A percentile compares a stretch with the other conserved stretches of the same genome.
Conservation (phyloP, 306 rosid genomes). For the Vigna reflexopilosa region DNA sequence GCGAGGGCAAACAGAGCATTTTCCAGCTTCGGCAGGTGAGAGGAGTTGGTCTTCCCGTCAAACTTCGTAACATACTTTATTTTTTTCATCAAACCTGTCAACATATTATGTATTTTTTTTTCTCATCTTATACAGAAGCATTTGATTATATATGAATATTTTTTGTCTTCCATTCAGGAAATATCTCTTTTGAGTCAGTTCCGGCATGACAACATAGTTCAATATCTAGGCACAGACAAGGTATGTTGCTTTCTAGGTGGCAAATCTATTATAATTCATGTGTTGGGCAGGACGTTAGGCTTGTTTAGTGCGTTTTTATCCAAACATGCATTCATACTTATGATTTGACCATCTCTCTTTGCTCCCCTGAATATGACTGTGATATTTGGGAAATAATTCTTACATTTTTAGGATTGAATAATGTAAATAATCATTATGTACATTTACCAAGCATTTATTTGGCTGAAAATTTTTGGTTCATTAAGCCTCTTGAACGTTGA, state of each 20-base stretch:
- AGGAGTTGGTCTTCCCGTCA: conserved; percentile 10
- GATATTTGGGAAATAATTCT: not conserved
- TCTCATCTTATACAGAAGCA: not conserved
- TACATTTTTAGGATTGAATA: not conserved
- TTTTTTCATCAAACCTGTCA: conserved; percentile 12
- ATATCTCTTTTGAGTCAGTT: conserved; percentile 62
- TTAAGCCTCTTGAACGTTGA: not conserved
- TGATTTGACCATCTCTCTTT: not conserved
- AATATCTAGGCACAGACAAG: conserved; percentile 65
- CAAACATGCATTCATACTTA: not conserved
- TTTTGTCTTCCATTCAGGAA: conserved; percentile 52
- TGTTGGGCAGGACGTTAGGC: not conserved
- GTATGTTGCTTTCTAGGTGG: conserved; percentile 42
- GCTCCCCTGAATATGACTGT: not conserved
- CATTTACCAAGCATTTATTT: conserved; percentile 3
- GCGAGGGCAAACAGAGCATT: conserved; percentile 62
- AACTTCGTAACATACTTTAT: not conserved
- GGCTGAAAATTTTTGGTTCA: conserved; percentile 11
- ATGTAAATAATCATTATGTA: not conserved
- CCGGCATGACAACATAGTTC: conserved; percentile 64
- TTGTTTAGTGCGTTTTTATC: not conserved
- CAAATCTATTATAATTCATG: not conserved
- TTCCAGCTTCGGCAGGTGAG: conserved; percentile 67
- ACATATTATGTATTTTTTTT: conserved; percentile 16
- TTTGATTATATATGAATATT: conserved; percentile 1